Base-by-base conservation (phyloP, 2,329 filamentous ascomycete species). In the Trichoderma arundinaceum region DNA sequence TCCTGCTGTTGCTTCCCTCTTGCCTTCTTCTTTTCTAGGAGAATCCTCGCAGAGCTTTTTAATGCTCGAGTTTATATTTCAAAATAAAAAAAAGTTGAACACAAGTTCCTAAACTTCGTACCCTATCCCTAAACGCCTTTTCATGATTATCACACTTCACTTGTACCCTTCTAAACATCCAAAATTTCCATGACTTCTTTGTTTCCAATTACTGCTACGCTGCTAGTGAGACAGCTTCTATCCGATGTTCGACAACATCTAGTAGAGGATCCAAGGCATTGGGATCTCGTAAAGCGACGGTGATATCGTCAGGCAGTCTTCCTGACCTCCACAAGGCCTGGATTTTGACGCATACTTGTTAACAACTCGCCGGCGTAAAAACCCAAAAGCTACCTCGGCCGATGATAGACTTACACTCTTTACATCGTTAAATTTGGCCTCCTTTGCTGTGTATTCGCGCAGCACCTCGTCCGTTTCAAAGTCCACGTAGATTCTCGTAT, bases 401-500 rank as follows among this genome's bases (percentile, higher is more conserved):
- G 3, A 12, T 10, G 12, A 2, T 4, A 17, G 8, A 33, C 53
- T 46, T 77, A 91, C 90, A 81, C 84, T 83, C 75, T 90, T 90
- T 10, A 97, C 88, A 39, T 88, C 87, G 33, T 90, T 89, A 76
- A 96, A 97, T 61, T 81, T 84, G 59, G 90, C 90, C 80, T 99
- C 94, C 75, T 91, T 90, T n/a, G 90, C 89, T 19, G 92, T 92
- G 74, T 97, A 97, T 79, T 99, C 94, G 68, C 94, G 84, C 35
- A 96, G 89, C 35, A 98, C 90, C 74, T 91, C 87, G 58, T 90
- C 86, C 17, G 84, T 88, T 48, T 83, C 86, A 76, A 98, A 97
- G 75, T 99, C 95, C 64, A 97, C 87, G 76, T 96, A 99, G 39
- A 99, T 83, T 68, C 95, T 84, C 1, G 94, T 98, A 75, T 99